Base-by-base conservation (phyloP, 2,329 filamentous ascomycete genomes). In the Fonsecaea erecta region DNA sequence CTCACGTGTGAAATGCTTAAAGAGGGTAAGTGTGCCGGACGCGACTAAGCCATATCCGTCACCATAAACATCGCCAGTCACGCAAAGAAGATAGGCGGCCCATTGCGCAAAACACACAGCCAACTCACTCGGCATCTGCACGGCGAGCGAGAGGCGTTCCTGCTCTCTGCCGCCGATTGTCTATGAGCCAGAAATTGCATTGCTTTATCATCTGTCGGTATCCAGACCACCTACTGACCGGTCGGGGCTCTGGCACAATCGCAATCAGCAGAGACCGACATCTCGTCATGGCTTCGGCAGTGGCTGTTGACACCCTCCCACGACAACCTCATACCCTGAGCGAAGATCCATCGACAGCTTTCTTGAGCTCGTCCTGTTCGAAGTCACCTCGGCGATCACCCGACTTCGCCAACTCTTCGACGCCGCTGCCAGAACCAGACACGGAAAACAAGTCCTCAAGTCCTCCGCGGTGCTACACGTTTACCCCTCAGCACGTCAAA, bases 401-500 rank as follows among this genome's bases (percentile, higher is more conserved):
- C n/a, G 18, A 24, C 55, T 24, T 16, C 2, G 14, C 6, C 28
- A 51, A 21, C 24, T 26, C 9, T 12, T 48, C 52, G 24, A 18
- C 14, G 21, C 21, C 51, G 9, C 8, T 28, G 24, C 48, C 56
- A 28, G 46, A 32, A 16, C 52, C 24, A 35, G 32, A 58, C 12
- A 26, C 8, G 32, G 43, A 57, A 35, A 26, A 35, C 32, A 40
- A 52, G 8, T 14, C n/a, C 18, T n/a, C 56, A 4, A 35, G 37
- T n/a, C n/a, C 52, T 35, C 63, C 62, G 54, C 34, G 24, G 11
- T 56, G 28, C 21, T 69, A 62, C 58, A 65, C 65, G 3, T 81
- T 81, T 62, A 80, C 79, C n/a, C 80, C 80, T 9, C 72, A 75
- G 54, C 71, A 72, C 34, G 63, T 72, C n/a, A 74, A 71, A 52